Percentiles rank a stretch among this genome's conserved stretches.
Evolutionary conservation across 768 basidiomycete genomes (phyloP).

Genomic region (Podaxis sp.): DNA sequence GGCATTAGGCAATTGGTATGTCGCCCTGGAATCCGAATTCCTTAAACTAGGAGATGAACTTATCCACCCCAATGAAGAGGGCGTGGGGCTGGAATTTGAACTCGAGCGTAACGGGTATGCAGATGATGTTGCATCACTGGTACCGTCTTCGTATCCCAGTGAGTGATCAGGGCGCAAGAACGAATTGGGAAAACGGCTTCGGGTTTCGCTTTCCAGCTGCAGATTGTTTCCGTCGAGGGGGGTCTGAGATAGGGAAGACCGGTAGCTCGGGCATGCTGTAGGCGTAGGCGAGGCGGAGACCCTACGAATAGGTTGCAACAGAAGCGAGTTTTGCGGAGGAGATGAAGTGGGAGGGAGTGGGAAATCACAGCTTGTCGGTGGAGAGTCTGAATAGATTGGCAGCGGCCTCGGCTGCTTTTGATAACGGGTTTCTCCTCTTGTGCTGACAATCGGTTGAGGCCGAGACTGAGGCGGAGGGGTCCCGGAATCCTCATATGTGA

Average conservation of each 20-base stretch:
- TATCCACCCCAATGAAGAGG: background rate
- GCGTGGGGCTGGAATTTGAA: conserved; percentile 8
- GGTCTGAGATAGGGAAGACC: background rate
- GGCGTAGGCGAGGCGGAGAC: background rate
- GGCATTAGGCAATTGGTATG: background rate
- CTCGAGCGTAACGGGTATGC: conserved; percentile 15
- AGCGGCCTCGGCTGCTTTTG: background rate
- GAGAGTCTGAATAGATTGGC: background rate
- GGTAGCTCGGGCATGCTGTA: background rate
- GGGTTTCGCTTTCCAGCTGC: background rate
- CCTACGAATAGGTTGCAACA: background rate
- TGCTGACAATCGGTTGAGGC: too few relatives aligned
- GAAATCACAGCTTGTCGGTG: background rate
- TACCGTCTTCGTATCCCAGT: background rate
- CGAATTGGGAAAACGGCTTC: background rate
- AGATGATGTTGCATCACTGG: background rate
- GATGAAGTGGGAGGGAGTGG: background rate
- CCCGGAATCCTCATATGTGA: background rate
- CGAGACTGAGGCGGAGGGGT: background rate
- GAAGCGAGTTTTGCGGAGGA: background rate
- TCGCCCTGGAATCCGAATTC: background rate
- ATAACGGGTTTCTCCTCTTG: background rate
- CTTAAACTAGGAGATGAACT: conserved; percentile 4
- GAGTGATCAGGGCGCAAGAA: background rate
- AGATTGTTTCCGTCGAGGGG: background rate